Percentiles rank a stretch among this genome's conserved stretches.
These are phyloP conservation scores for Paramecium bursaria DNA, from an alignment of 73 alveolate genomes.

Conservation along the genomic window DNA sequence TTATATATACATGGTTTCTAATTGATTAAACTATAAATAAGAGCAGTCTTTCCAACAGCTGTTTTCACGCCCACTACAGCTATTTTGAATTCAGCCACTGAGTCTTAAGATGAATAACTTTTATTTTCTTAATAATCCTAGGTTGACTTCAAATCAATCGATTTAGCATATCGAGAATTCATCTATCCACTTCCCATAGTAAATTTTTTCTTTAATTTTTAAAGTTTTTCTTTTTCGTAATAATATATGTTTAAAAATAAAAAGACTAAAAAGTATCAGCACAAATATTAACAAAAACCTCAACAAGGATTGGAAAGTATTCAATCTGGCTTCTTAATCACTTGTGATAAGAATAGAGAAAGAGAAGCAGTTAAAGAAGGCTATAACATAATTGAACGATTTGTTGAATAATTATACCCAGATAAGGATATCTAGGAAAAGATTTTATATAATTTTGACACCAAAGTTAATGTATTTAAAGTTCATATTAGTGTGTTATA, in stretches of 20 bases:
- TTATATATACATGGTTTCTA: slow-evolving; percentile 3
- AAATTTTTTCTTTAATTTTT: too few relatives aligned
- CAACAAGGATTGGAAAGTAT: neutral
- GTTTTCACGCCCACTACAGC: slow-evolving; percentile 57
- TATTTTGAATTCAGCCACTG: neutral
- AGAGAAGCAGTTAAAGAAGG: slow-evolving; percentile 54
- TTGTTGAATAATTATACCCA: slow-evolving; percentile 52
- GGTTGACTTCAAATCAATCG: slow-evolving; percentile 30
- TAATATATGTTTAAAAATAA: slow-evolving; percentile 16
- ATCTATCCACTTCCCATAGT: too few relatives aligned
- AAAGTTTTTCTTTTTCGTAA: slow-evolving; percentile 16
- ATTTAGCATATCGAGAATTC: slow-evolving; percentile 26
- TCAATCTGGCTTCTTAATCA: neutral
- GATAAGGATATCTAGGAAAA: slow-evolving; percentile 20
- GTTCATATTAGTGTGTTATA: slow-evolving; percentile 3
- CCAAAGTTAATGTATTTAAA: slow-evolving; percentile 16
- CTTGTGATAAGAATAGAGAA: slow-evolving; percentile 29
- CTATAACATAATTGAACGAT: slow-evolving; percentile 1
- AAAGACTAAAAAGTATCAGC: neutral
- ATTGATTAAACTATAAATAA: slow-evolving; percentile 37
- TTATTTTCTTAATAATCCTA: slow-evolving; percentile 2
- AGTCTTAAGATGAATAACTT: slow-evolving; percentile 43
- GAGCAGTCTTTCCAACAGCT: slow-evolving; percentile 57
- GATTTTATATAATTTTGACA: slow-evolving; percentile 39
- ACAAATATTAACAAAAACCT: neutral